A percentile compares a stretch with the other conserved stretches of the same genome.
Conservation (phyloP, 768 basidiomycete genomes). For the Hysterangium stoloniferum region DNA sequence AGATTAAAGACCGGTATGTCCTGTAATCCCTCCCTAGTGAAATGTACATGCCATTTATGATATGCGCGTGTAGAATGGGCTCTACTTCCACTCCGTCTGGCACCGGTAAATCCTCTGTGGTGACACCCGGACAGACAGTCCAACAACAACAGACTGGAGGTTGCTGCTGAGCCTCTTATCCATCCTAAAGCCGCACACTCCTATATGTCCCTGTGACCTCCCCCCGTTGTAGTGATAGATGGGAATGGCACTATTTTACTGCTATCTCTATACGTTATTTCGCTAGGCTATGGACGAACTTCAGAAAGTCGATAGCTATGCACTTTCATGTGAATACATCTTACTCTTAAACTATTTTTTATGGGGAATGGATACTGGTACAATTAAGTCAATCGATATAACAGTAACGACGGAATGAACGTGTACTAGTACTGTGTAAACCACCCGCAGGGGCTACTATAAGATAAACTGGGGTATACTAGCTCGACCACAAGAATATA, state of each 20-base stretch:
- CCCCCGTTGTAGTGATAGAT: not conserved
- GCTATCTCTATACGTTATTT: not conserved
- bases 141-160: constrained; percentile 64
- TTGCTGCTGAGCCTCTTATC: constrained; percentile 55
- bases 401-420: too few species aligned
- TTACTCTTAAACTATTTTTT: not conserved
- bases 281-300: not conserved
- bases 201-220: not conserved
- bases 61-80: constrained; percentile 60
- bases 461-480: too few species aligned
- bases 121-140: constrained; percentile 79
- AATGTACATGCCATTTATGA: not conserved
- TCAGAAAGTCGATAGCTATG: not conserved
- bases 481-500: too few species aligned
- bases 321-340: not conserved
- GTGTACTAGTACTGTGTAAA: too few species aligned
- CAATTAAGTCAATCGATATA: too few species aligned
- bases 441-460: too few species aligned
- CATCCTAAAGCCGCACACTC: not conserved
- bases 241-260: constrained; percentile 4
- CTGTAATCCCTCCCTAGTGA: not conserved
- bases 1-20: constrained; percentile 81
- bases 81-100: constrained; percentile 68
- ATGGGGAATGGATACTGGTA: not conserved
- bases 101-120: constrained; percentile 75